These are phyloP conservation scores for Lactarius hengduanensis DNA, from an alignment of 768 basidiomycete genomes.

Conservation along the genomic window DNA sequence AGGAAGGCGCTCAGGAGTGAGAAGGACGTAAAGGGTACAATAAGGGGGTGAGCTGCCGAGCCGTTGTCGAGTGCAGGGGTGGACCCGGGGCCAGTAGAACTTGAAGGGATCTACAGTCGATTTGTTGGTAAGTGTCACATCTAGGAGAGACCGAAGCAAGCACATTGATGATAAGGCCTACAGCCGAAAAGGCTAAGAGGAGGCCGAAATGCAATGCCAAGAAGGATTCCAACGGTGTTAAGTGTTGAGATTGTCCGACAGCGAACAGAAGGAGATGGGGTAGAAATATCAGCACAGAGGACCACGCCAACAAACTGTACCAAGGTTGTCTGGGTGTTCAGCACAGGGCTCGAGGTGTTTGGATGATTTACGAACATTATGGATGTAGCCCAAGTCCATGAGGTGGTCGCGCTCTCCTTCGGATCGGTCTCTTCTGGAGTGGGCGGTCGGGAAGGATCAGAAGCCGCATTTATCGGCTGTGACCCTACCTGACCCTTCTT, in stretches of 20 bases:
- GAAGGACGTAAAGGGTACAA: constrained; percentile 57
- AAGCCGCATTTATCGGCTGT: background rate
- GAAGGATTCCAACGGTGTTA: constrained; percentile 69
- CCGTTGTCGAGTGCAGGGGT: constrained; percentile 29
- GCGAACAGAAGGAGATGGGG: constrained; percentile 69
- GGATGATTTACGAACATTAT: constrained; percentile 25
- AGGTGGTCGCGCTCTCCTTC: constrained; percentile 17
- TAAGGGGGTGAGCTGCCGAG: constrained; percentile 56
- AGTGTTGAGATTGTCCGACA: constrained; percentile 39
- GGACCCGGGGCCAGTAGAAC: constrained; percentile 35
- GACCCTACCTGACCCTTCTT: constrained; percentile 18
- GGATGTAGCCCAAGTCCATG: constrained; percentile 26
- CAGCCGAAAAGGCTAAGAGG: constrained; percentile 52
- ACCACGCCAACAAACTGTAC: constrained; percentile 30
- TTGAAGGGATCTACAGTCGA: constrained; percentile 44
- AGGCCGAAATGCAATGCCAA: constrained; percentile 67
- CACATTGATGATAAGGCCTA: constrained; percentile 61
- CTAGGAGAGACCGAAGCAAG: background rate
- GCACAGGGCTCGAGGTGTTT: background rate
- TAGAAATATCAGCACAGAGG: constrained; percentile 42
- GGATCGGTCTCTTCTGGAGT: constrained; percentile 3
- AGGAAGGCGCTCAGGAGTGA: constrained; percentile 56
- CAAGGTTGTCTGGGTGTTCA: background rate
- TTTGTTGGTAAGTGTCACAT: constrained; percentile 1
- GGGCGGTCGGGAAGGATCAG: constrained; percentile 3